Base-by-base conservation (phyloP, 2,329 filamentous ascomycete genomes). In the Coccinonectria pachysandricola region DNA sequence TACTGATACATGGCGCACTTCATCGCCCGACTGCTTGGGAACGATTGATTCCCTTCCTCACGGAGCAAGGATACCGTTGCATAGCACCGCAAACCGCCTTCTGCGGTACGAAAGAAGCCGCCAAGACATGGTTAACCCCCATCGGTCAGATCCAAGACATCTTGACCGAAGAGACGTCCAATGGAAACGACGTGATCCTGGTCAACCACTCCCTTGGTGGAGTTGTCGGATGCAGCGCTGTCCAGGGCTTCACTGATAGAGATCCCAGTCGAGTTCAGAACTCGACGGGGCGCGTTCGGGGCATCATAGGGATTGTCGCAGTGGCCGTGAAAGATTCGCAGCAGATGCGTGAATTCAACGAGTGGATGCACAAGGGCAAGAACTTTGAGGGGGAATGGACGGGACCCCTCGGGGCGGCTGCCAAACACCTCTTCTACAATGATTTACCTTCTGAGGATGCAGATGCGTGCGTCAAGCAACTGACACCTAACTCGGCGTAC, bases 171-270 rank as follows among this genome's bases (percentile, higher is more conserved):
- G 57, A 65, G 23, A 59, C 48, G 3, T 31, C 24, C 1, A 32
- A 48, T 6, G 58, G 59, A 2, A 48, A 40, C 12, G 43, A 68
- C 28, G 63, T 68, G 3, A 46, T 69, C 4, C 47, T 70, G 5
- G 39, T 65, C 3, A 55, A 51, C 2, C 64, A 69, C 42, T 66
- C 63, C 0, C 69, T 65, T 29, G 64, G 64, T 15, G 63, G 64
- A 12, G 49, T 58, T 21, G 57, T 64, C 2, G 62, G 57, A 21
- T 50, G 48, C 34, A 65, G 62, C 34, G 60, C 61, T 3, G 45
- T 66, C 39, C 60, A 58, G 32, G 60, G 52, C 6, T 47, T 67
- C 25, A 44, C 60, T 1, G 19, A 27, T 21, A 9, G 24, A 3
- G 9, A 19, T 19, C n/a, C n/a, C n/a, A n/a, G n/a, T n/a, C n/a